phyloP scores from a whole-genome alignment of 305 asterid genomes.

The Salvia sclarea region DNA sequence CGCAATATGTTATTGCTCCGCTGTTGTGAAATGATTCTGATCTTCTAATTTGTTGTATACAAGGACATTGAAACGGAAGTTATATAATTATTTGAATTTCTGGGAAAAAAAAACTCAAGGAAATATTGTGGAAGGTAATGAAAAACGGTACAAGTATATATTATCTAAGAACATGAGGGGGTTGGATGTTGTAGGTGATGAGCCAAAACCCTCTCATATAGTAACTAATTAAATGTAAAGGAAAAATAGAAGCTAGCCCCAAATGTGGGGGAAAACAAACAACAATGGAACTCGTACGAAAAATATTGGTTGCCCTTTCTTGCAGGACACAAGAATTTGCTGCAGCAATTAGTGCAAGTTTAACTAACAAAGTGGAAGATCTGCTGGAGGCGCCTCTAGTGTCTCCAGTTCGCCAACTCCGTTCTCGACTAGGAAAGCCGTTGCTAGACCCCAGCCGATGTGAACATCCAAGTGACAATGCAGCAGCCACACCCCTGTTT shows the following conservation, averaged over 20 bases:
- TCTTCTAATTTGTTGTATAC: neutral
- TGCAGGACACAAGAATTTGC: conserved; percentile 21
- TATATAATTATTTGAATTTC: conserved; percentile 7
- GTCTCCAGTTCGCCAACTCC: conserved; percentile 60
- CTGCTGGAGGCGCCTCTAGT: conserved; percentile 59
- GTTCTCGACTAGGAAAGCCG: conserved; percentile 70
- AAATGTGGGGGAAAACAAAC: conserved; percentile 37
- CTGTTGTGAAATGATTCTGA: neutral
- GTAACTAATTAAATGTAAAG: conserved; percentile 14
- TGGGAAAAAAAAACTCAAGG: conserved; percentile 6
- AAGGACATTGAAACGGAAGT: neutral
- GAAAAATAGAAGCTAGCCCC: conserved; percentile 28
- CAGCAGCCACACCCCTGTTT: conserved; percentile 72
- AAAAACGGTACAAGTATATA: conserved; percentile 24
- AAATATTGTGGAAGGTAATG: conserved; percentile 15
- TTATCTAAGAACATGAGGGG: conserved; percentile 16
- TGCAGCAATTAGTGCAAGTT: neutral
- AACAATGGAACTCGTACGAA: conserved; percentile 31
- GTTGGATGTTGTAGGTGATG: conserved; percentile 12
- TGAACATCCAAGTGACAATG: conserved; percentile 82
- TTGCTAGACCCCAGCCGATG: conserved; percentile 69
- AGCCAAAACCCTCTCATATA: conserved; percentile 11
- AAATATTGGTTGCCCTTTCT: conserved; percentile 31
- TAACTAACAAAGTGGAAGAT: conserved; percentile 55
- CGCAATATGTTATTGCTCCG: neutral